Base-by-base conservation (phyloP, 305 asterid genomes). In the Caryopteris hybrid region DNA sequence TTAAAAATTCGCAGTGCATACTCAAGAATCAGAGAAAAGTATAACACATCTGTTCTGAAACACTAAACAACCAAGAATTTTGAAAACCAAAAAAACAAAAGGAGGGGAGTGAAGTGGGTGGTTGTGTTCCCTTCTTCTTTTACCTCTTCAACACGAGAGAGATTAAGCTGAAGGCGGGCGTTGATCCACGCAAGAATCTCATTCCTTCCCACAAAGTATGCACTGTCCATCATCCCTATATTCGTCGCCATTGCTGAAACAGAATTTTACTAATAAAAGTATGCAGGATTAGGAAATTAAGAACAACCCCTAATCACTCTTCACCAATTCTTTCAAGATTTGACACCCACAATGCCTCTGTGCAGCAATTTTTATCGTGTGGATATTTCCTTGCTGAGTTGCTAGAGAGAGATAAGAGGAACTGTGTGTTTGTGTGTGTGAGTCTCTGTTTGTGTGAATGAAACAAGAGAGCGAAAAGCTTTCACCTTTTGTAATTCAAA, bases 171-270 rank as follows among this genome's bases (percentile, higher is more conserved):
- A 75, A 92, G 92, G 83, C 89, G 82, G 62, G 80, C 89, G 79
- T 89, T 92, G 66, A 89, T 82, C 98, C 97, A 87, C 4, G 90
- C 67, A 58, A 92, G 91, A 74, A 92, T 85, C 82, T 92, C 98
- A 71, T 86, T 87, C 78, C 98, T 81, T 8, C 98, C 96, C 38
- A 89, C 98, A 69, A 89, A 92, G 76, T 92, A 92, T 1, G 98
- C 98, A 36, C 96, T 78, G 58, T 92, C 98, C 98, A 92, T 92
- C 51, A 89, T 89, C 80, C 98, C 98, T 22, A 92, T 92, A 71
- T 82, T 89, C 52, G 93, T 46, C 41, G 95, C 94, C 92, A 81
- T 78, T 76, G 31, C 69, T 46, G 56, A 41, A 56, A 65, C 56
- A 34, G 47, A 67, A 11, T 39, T 48, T 7, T 27, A 18, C 23